Conservation (phyloP, 106 monocot genomes). For the Dendrobium huoshanense region DNA sequence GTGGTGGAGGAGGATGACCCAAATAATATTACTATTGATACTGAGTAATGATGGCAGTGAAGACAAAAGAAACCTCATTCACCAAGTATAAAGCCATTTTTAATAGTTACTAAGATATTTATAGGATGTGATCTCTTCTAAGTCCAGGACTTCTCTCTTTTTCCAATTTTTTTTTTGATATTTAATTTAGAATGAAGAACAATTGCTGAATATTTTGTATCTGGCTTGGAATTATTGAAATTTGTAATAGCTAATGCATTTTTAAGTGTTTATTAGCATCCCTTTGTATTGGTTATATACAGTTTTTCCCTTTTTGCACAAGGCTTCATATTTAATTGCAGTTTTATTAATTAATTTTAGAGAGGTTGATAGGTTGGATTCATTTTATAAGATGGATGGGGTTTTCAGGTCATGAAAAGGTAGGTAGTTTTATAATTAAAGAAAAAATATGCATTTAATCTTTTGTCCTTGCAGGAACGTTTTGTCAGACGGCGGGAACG, state of each 20-base stretch:
- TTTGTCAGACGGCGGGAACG: conserved; percentile 93
- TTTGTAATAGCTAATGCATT: background rate
- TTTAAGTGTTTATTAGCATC: background rate
- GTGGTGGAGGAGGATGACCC: too few species aligned
- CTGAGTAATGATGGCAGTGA: too few species aligned
- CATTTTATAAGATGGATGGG: background rate
- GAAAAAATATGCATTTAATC: background rate
- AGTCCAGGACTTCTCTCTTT: background rate
- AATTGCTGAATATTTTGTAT: background rate
- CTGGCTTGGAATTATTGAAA: background rate
- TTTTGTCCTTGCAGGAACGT: conserved; percentile 51
- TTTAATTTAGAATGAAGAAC: background rate
- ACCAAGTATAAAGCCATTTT: background rate
- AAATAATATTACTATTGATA: too few species aligned
- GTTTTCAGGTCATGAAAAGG: background rate
- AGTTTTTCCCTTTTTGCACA: background rate
- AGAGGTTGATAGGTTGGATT: background rate
- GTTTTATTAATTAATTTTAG: background rate
- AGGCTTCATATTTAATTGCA: background rate
- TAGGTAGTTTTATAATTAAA: background rate
- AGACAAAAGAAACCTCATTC: too few species aligned
- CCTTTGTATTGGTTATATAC: background rate
- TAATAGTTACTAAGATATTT: background rate
- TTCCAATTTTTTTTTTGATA: background rate
- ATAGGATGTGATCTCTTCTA: background rate